phyloP scores from a whole-genome alignment of 179 eudicot species.

The Heliamphora pulchella region DNA sequence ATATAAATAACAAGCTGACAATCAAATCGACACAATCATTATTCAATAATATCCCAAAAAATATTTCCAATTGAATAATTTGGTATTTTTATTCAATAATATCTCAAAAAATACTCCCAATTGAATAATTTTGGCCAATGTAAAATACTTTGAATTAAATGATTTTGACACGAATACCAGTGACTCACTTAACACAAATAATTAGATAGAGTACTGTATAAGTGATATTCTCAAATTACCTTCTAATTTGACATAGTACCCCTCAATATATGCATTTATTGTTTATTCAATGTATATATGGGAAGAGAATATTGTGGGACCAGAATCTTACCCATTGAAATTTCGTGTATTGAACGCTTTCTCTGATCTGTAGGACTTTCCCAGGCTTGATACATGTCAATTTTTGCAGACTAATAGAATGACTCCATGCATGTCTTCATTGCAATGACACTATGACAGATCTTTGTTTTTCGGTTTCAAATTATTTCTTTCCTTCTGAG shows the following conservation, averaged over 20 bases:
- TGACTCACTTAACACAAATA: no score
- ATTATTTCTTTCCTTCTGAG: background rate
- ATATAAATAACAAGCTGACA: background rate
- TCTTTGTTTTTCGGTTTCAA: background rate
- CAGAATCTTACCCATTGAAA: conserved; percentile 9
- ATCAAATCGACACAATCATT: conserved; percentile 12
- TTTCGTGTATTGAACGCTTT: no score
- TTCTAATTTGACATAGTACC: background rate
- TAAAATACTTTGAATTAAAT: no score
- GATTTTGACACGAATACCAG: no score
- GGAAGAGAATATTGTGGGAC: conserved; percentile 8
- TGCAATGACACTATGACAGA: background rate
- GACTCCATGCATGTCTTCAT: conserved; percentile 25
- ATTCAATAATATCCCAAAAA: no score
- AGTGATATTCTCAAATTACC: background rate
- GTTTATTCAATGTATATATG: background rate
- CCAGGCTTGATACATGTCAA: background rate
- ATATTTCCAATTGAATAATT: no score
- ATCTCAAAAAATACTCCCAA: no score
- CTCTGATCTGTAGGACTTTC: background rate
- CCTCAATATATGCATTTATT: background rate
- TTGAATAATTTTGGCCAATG: no score
- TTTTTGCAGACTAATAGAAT: conserved; percentile 9
- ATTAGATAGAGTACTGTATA: no score
- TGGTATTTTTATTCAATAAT: no score